Base-by-base conservation (phyloP, 2,329 filamentous ascomycete species). In the Fusarium sp. region DNA sequence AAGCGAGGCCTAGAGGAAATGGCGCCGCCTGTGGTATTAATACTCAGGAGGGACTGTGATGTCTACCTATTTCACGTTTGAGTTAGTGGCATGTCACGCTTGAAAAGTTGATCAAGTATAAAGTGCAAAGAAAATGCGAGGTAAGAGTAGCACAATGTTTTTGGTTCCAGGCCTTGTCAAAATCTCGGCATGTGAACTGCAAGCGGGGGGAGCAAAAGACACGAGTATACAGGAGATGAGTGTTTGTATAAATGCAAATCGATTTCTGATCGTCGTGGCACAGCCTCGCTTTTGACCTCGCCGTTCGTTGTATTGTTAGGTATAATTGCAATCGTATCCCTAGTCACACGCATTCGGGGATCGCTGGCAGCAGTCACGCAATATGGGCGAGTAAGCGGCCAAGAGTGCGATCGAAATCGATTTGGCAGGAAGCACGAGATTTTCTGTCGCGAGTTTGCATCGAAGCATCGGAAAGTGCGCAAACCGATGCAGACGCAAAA, bases 281-380 rank as follows among this genome's bases (percentile, higher is more conserved):
- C 68, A 66, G 51, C 64, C 38, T 65, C 44, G 50, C 43, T 60
- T 36, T 57, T 68, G 59, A 71, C 56, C 54, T 72, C 47, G 62
- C 54, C 43, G 49, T 51, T 46, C 49, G 46, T 53, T 47, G 19
- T 39, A 61, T 53, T 58, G 49, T 49, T 59, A 52, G 65, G 46
- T 58, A 51, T 65, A 49, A 60, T 69, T 52, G 66, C 50, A 56
- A 53, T 63, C 66, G 58, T 61, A 58, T 46, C 55, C 59, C 60
- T 47, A 52, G 70, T 74, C 72, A 74, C 71, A 74, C 62, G 68
- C 59, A 67, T 62, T 70, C 61, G 70, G 49, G 53, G 46, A 46
- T 70, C 38, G 67, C 60, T 49, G 67, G 67, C 62, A 75, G 62
- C 57, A 72, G 60, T 75, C 73, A 75, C 71, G 50, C 62, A 67